Evolutionary conservation across 352 stramenopile species (phyloP).

Genomic region (Pythium phragmiticola): DNA sequence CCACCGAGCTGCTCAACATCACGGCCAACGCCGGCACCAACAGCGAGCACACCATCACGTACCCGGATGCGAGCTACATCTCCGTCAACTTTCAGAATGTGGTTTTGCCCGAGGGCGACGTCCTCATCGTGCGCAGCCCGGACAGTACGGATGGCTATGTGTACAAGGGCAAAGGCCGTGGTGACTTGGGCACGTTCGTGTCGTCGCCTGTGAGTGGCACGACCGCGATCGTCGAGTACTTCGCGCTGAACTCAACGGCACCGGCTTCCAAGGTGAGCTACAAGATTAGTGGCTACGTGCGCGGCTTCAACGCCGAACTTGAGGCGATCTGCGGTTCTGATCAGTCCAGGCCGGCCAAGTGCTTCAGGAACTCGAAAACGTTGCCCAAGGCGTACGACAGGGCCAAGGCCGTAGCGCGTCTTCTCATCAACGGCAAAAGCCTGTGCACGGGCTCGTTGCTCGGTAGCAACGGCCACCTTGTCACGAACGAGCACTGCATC

Average conservation of each 20-base stretch:
- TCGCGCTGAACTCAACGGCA: background rate
- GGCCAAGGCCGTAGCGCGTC: background rate
- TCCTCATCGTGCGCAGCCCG: conserved; percentile 19
- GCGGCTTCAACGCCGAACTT: background rate
- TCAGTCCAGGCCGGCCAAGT: background rate
- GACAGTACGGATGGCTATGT: no score
- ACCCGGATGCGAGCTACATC: conserved; percentile 51
- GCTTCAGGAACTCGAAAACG: background rate
- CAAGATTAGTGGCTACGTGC: conserved; percentile 21
- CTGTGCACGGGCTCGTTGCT: no score
- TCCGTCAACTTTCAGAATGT: conserved; percentile 56
- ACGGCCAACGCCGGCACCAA: background rate
- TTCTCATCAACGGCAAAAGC: no score
- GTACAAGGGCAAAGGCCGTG: no score
- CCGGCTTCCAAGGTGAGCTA: no score
- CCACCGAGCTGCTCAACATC: conserved; percentile 16
- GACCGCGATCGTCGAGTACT: no score
- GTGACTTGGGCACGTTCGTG: no score
- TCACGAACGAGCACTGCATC: no score
- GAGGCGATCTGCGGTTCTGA: no score
- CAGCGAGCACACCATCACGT: conserved; percentile 22
- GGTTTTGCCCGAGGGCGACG: conserved; percentile 47
- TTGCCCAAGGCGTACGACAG: background rate
- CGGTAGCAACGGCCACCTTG: no score
- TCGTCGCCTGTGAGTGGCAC: no score